Base-by-base conservation (phyloP, 2,329 filamentous ascomycete species). In the Hyphodiscus sp. region DNA sequence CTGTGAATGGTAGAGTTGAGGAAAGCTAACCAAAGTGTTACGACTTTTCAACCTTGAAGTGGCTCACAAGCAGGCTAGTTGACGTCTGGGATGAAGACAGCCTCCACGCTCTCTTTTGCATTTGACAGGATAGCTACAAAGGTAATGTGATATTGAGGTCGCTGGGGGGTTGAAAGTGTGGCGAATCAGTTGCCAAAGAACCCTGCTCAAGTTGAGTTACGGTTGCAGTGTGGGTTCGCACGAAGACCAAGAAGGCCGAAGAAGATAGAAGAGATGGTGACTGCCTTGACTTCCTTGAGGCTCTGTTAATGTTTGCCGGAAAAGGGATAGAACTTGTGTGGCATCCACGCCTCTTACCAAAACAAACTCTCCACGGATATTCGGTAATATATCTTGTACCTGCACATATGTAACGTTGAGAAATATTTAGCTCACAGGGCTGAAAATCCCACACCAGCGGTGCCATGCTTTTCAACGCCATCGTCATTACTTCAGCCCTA, bases 271-370 rank as follows among this genome's bases (percentile, higher is more conserved):
- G 16, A 50, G 38, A 50, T 47, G 45, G 46, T 51, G 50, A 42
- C 44, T 55, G 49, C 44, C 48, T 59, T 57, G 55, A 59, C 52
- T 59, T 50, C 54, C 52, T 60, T 60, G 57, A 57, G 59, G 52
- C 57, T 61, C 53, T 52, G 41, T 43, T n/a, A 42, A 41, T 30
- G 26, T 47, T 30, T 33, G 44, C 26, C 19, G 2, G 45, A 6
- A 29, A 47, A 29, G 29, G 45, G 19, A 6, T 45, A 6, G 13
- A n/a, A 45, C 11, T 38, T 10, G 33, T 38, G 33, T 2, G 33
- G 4, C 33, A 38, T 13, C 33, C 33, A 10, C 45, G 23, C 33
- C 33, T n/a, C 8, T 46, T 9, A 26, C 23, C 45, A 26, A 29
- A 11, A 45, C 26, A 47, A 47, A 9, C 19, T 16, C n/a, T 46